Base-by-base conservation (phyloP, 352 stramenopile genomes). In the Phytophthora crassamura region DNA sequence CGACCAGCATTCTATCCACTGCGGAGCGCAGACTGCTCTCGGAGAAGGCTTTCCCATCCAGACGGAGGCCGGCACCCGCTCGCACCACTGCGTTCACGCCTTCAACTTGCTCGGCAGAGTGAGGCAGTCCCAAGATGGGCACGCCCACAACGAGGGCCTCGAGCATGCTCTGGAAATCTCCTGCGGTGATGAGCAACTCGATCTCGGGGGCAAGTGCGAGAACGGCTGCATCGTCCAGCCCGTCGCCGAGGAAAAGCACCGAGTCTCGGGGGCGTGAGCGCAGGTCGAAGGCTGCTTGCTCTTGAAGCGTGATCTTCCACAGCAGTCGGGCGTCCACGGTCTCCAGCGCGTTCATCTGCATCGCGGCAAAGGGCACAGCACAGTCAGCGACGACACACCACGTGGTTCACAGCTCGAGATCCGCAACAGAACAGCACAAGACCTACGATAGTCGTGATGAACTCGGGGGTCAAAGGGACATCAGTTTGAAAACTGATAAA, bases 31-130 rank as follows among this genome's bases (percentile, higher is more conserved):
- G 38, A 30, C 42, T 71, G 5, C 51, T 39, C 34, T 79, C 70
- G 6, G 72, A 77, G 25, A 90, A 79, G 7, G 68, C 60, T 18
- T 63, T 49, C 9, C 46, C 57, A 28, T 82, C 69, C 22, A 93
- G 53, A 49, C 59, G 57, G 5, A 82, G 51, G 2, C 82, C 87
- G 3, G 82, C 79, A 18, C 84, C 84, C 0, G 74, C 80, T 28
- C 85, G 81, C 33, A 78, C 72, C 12, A 90, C 73, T 11, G 77
- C 64, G 47, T 92, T 85, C 35, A 92, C 69, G 6, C 72, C 77
- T 74, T 95, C 88, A 34, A 77, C 55, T 80, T 95, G 85, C 53
- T 95, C 87, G 1, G 88, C 86, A 0, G 84, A 87, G 53, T 89
- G 80, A 4, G 86, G 86, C n/a, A 94, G 57, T 12, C 76, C 83